Evolutionary conservation across 371 early-diverging fungal genomes (phyloP).

Genomic region (Capillidium rhysosporum): DNA sequence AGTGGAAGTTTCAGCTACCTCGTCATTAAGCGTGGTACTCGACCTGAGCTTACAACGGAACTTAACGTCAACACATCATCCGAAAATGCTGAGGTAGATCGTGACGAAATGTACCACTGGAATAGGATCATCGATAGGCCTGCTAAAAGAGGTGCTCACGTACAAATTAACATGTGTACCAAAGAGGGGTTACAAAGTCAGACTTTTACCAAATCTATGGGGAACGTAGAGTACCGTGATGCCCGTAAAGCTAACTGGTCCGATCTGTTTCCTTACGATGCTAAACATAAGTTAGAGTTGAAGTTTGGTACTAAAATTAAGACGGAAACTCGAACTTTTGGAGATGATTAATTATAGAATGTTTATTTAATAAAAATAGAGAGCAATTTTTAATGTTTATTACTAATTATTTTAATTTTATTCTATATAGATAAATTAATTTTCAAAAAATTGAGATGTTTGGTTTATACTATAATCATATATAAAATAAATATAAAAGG

Average conservation of each 20-base stretch:
- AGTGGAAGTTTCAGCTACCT: slow-evolving; percentile 65
- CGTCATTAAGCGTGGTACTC: slow-evolving; percentile 39
- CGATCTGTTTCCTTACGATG: slow-evolving; percentile 55
- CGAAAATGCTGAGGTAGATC: not conserved
- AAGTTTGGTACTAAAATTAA: no score
- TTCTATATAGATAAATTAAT: slow-evolving; percentile 22
- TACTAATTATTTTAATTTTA: slow-evolving; percentile 7
- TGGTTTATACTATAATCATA: not conserved
- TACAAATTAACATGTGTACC: slow-evolving; percentile 48
- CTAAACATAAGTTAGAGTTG: slow-evolving; percentile 15
- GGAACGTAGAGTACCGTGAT: slow-evolving; percentile 51
- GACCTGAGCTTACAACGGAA: slow-evolving; percentile 16
- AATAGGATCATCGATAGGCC: slow-evolving; percentile 49
- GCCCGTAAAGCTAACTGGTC: slow-evolving; percentile 65
- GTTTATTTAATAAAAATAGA: not conserved
- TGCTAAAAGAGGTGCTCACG: slow-evolving; percentile 54
- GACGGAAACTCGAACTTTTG: not conserved
- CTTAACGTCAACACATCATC: not conserved
- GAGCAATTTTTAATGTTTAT: not conserved
- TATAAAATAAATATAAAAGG: not conserved
- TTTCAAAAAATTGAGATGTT: slow-evolving; percentile 16
- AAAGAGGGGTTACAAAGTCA: slow-evolving; percentile 16
- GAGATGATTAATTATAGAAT: not conserved
- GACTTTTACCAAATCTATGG: slow-evolving; percentile 43
- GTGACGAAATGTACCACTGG: slow-evolving; percentile 26